Evolutionary conservation across 805 yeast genomes (phyloP).

Genomic region (Barnettozyma siamensis): DNA sequence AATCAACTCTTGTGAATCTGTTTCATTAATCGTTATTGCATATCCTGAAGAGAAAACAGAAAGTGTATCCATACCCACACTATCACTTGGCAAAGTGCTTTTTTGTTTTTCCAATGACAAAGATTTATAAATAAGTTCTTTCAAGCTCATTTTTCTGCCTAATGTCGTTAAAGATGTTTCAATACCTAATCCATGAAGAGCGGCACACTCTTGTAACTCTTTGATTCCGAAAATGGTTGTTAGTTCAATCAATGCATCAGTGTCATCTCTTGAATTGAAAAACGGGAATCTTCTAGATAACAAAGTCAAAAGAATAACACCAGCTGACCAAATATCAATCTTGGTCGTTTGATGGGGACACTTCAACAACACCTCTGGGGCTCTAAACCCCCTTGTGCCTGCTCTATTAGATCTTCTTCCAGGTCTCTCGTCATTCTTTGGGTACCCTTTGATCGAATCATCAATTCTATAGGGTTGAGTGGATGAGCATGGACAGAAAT

Average conservation of each 20-base stretch:
- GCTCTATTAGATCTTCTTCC: slow-evolving; percentile 95
- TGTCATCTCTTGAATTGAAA: slow-evolving; percentile 90
- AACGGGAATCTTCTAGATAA: slow-evolving; percentile 82
- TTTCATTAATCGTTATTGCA: slow-evolving; percentile 17
- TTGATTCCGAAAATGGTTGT: slow-evolving; percentile 74
- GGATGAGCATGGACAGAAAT: slow-evolving; percentile 49
- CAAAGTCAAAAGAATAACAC: slow-evolving; percentile 71
- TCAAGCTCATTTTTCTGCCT: slow-evolving; percentile 22
- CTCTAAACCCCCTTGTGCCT: slow-evolving; percentile 85
- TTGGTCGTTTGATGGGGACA: slow-evolving; percentile 53
- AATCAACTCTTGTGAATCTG: slow-evolving; percentile 4
- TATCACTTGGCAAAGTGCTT: slow-evolving; percentile 62
- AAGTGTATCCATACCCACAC: slow-evolving; percentile 64
- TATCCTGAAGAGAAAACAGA: slow-evolving; percentile 21
- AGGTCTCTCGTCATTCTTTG: slow-evolving; percentile 82
- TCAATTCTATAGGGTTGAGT: slow-evolving; percentile 27
- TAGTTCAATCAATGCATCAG: slow-evolving; percentile 83
- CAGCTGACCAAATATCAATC: slow-evolving; percentile 80
- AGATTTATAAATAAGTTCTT: slow-evolving; percentile 38
- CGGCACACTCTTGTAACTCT: slow-evolving; percentile 70
- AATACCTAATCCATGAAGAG: slow-evolving; percentile 81
- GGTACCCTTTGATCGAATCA: slow-evolving; percentile 52
- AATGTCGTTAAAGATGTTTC: slow-evolving; percentile 58
- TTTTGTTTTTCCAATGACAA: slow-evolving; percentile 43
- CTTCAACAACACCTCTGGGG: slow-evolving; percentile 64